phyloP scores from a whole-genome alignment of 176 grass and related monocot species.

The Coix lacrymajobi region DNA sequence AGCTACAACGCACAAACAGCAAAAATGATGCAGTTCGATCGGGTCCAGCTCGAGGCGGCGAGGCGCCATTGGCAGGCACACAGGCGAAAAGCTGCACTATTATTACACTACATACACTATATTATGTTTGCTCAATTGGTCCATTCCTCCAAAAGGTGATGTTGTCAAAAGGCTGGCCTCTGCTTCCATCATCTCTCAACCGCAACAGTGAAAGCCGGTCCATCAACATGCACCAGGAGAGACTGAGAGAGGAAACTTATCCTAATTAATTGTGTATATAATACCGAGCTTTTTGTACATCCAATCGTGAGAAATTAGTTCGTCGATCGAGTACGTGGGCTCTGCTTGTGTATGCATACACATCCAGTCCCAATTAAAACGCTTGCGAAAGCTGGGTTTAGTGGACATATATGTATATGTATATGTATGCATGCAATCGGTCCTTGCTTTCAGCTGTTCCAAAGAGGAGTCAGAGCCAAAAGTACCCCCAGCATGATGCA shows the following conservation, averaged over 20 bases:
- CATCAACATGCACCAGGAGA: background rate
- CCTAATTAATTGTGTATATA: background rate
- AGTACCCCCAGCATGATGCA: background rate
- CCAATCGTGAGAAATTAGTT: constrained; percentile 17
- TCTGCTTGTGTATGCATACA: constrained; percentile 41
- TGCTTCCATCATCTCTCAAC: constrained; percentile 37
- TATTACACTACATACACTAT: background rate
- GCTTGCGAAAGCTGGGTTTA: constrained; percentile 22
- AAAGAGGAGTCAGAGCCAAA: constrained; percentile 25
- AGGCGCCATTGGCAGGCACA: constrained; percentile 30
- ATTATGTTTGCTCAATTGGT: constrained; percentile 21
- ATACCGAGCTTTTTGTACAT: background rate
- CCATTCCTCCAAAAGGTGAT: constrained; percentile 37
- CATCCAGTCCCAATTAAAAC: background rate
- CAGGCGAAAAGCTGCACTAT: background rate
- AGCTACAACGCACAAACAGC: constrained; percentile 17
- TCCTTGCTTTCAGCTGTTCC: constrained; percentile 36
- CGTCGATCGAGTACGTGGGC: background rate
- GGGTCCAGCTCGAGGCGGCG: background rate
- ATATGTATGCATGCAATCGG: constrained; percentile 28
- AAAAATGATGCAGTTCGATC: background rate
- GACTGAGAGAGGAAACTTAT: background rate
- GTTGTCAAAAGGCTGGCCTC: constrained; percentile 7
- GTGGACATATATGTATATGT: too few species aligned
- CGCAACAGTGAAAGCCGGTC: constrained; percentile 22